Evolutionary conservation across 768 basidiomycete genomes (phyloP).

Genomic region (Lanmaoa rubissima): DNA sequence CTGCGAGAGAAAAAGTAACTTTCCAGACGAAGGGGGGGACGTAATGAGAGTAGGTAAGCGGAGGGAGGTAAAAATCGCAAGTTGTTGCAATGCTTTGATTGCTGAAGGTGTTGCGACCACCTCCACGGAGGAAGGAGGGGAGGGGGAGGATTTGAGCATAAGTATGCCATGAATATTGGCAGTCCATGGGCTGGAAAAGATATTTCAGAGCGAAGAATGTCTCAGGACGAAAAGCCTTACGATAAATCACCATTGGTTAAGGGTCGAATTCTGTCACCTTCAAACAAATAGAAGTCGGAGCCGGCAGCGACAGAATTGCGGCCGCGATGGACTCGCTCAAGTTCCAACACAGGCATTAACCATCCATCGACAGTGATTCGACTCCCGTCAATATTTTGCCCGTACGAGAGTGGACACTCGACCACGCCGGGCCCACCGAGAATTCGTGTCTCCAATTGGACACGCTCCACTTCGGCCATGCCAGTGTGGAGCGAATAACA

Average conservation of each 20-base stretch:
- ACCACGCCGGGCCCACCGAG: conserved; percentile 58
- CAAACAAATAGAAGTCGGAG: conserved; percentile 46
- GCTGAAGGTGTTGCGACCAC: conserved; percentile 68
- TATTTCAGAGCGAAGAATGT: conserved; percentile 11
- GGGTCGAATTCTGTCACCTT: conserved; percentile 30
- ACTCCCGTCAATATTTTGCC: conserved; percentile 46
- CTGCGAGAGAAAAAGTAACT: conserved; percentile 74
- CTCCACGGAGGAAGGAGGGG: conserved; percentile 26
- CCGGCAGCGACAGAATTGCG: conserved; percentile 46
- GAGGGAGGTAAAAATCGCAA: conserved; percentile 64
- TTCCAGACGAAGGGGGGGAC: conserved; percentile 86
- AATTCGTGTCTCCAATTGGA: conserved; percentile 56
- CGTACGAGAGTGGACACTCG: conserved; percentile 66
- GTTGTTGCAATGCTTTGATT: conserved; percentile 51
- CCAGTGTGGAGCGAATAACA: conserved; percentile 76
- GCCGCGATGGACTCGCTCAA: conserved; percentile 51
- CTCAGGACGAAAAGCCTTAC: conserved; percentile 35
- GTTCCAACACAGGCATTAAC: conserved; percentile 75
- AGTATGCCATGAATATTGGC: conserved; percentile 66
- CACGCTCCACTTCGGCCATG: conserved; percentile 76
- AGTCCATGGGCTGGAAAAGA: conserved; percentile 48
- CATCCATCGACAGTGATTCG: conserved; percentile 65
- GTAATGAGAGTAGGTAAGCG: conserved; percentile 80
- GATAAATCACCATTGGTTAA: conserved; percentile 53
- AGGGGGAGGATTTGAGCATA: conserved; percentile 50